Evolutionary conservation across 306 rosid genomes (phyloP), one percentile per base, ranked within the genome.

Genomic region (Prunus davidiana): DNA sequence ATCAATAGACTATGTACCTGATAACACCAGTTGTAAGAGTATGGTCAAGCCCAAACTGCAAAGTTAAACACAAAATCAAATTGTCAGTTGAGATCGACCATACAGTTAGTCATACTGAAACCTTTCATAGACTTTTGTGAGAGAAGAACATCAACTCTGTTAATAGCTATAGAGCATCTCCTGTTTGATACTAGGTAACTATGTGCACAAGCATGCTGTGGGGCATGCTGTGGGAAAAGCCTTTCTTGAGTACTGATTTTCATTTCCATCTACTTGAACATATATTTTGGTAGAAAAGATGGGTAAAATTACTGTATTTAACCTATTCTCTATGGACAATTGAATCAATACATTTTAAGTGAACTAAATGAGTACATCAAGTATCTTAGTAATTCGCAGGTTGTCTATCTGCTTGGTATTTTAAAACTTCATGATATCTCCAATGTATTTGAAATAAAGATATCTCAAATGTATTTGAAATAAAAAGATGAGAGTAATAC

Each of bases 1-100:
- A 19, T 15, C 4, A 24, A 20, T 13, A 27, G 60, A 71, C 67
- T 75, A 57, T 60, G 61, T 88, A 96, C 99, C 99, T 92, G 78
- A 92, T 91, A 83, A 93, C 98, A 28, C 98, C 97, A 28, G 97
- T 93, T 9, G 98, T 93, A 72, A 93, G 98, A 72, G 98, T 93
- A 87, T 93, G 97, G 74, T 93, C 98, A 63, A 93, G 98, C 84
- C 99, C 99, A 85, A 96, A 96, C 99, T 96, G 93, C 90, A 82
- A 24, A 84, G 60, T 69, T 64, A 74, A n/a, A 19, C 15, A 57
- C 43, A 22, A 76, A 43, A 75, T 65, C 43, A 66, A 76, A 16
- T 49, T 13, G 51, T 82, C 54, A 52, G 54, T 69, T 30, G n/a
- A 32, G n/a, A 68, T 20, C 64, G 67, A 61, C 62, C 41, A 81